Base-by-base conservation (phyloP, 164 flowering plant genomes). In the Litsea cubeba region DNA sequence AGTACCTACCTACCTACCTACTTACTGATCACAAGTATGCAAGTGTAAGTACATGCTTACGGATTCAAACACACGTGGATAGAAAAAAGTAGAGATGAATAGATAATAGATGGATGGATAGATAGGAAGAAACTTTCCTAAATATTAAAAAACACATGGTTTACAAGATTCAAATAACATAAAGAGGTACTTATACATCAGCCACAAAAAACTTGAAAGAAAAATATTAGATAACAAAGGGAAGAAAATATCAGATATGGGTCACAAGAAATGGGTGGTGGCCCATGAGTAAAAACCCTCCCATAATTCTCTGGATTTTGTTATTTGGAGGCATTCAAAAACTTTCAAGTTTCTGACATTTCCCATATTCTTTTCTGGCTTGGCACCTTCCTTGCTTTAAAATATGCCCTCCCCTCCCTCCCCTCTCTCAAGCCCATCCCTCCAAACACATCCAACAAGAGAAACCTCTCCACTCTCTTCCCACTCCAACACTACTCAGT, bases 321-420 rank as follows among this genome's bases (percentile, higher is more conserved):
- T 65, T 79, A 71, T 74, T 82, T 79, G 81, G 80, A 78, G 49
- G 77, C 77, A 77, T 82, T 76, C 64, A 76, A 72, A 35, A 57
- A 68, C n/a, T 69, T 65, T 65, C 70, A 72, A 71, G 76, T 62
- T 67, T 67, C 80, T 82, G 78, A 79, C 81, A 83, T 24, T 57
- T 71, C 76, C 70, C 62, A 57, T 50, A 58, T 32, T 69, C 22
- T 72, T 74, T 71, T 79, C 71, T 73, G 60, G 25, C 51, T 77
- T 80, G 81, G 82, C 85, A 50, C 63, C 75, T 74, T 76, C 78
- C 62, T 62, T 79, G 69, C 76, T 78, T 82, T 79, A 83, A 84
- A 86, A 74, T 72, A 65, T 74, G 77, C 85, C 75, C 76, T 71
- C 62, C 70, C 62, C 76, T 49, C 51, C 63, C 71, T 57, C 28